These are phyloP conservation scores for Prorocentrum cordatum DNA, from an alignment of 169 alveolate genomes.

Conservation along the genomic window DNA sequence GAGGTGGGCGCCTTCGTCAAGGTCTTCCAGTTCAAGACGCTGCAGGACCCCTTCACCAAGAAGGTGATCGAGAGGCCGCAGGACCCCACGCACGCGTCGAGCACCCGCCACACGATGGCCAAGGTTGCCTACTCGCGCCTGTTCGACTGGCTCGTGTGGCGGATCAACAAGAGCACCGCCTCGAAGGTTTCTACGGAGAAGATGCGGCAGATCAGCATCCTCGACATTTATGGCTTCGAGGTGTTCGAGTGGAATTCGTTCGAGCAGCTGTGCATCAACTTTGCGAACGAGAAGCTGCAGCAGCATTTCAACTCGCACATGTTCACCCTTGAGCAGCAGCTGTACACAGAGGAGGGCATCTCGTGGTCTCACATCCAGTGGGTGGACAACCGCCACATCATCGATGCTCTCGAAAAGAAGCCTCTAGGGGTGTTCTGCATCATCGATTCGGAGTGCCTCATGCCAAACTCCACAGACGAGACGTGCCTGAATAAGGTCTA, in stretches of 20 bases:
- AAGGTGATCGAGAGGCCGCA: not conserved
- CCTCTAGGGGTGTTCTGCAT: slow-evolving; percentile 59
- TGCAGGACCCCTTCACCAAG: slow-evolving; percentile 50
- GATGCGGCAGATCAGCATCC: slow-evolving; percentile 39
- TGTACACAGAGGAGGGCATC: slow-evolving; percentile 37
- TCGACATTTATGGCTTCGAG: slow-evolving; percentile 68
- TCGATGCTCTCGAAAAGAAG: slow-evolving; percentile 34
- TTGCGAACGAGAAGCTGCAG: slow-evolving; percentile 96
- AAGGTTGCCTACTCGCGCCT: slow-evolving; percentile 16
- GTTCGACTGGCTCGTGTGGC: slow-evolving; percentile 69
- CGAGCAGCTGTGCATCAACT: slow-evolving; percentile 97
- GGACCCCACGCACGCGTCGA: slow-evolving; percentile 15
- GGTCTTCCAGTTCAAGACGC: not conserved
- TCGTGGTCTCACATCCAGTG: slow-evolving; percentile 51
- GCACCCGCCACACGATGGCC: slow-evolving; percentile 61
- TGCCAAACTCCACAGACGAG: slow-evolving; percentile 34
- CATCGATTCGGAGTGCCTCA: slow-evolving; percentile 47
- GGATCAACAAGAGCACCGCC: not conserved
- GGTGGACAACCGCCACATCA: slow-evolving; percentile 62
- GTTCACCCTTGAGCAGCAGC: slow-evolving; percentile 44
- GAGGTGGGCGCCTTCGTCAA: not conserved
- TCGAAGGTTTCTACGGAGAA: no score
- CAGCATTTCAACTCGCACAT: slow-evolving; percentile 75
- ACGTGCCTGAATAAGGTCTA: slow-evolving; percentile 23
- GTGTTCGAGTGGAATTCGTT: slow-evolving; percentile 88